phyloP scores from a whole-genome alignment of 192 early-diverging fungal genomes.

The Backusella mclennaniae region DNA sequence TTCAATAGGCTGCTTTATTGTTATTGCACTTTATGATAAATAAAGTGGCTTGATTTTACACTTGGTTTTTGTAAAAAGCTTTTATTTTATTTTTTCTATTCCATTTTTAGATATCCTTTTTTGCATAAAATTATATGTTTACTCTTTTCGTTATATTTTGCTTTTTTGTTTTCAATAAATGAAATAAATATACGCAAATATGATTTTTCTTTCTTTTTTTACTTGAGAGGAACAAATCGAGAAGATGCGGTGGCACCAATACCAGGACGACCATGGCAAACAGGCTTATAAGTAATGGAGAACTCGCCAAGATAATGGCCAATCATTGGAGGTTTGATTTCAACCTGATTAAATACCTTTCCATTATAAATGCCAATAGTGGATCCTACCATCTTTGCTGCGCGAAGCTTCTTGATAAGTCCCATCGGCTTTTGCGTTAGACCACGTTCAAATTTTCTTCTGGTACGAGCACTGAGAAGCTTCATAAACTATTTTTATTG shows the following conservation, averaged over 20 bases:
- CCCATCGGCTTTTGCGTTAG: constrained; percentile 96
- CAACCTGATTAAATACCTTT: constrained; percentile 99
- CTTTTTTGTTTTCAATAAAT: neutral
- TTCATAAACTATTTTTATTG: constrained; percentile 71
- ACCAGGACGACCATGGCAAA: constrained; percentile 98
- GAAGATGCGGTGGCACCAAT: constrained; percentile 98
- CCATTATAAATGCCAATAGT: constrained; percentile 97
- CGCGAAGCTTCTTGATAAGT: constrained; percentile 98
- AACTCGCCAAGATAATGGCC: constrained; percentile 34
- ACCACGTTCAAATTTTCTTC: constrained; percentile 97
- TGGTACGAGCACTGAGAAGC: constrained; percentile 88
- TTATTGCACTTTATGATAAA: constrained; percentile 7
- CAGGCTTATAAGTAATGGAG: constrained; percentile 94
- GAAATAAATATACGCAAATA: neutral
- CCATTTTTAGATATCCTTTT: neutral
- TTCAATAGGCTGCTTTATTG: constrained; percentile 28
- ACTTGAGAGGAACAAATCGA: constrained; percentile 88
- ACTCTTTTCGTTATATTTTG: neutral
- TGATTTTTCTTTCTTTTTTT: constrained; percentile 18
- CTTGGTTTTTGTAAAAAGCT: neutral
- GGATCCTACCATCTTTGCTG: constrained; percentile 97
- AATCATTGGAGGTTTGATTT: constrained; percentile 68
- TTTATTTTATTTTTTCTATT: neutral
- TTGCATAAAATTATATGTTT: neutral
- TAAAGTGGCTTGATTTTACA: neutral